phyloP scores from a whole-genome alignment of 257 asterid genomes.

The Eustoma russellianum region DNA sequence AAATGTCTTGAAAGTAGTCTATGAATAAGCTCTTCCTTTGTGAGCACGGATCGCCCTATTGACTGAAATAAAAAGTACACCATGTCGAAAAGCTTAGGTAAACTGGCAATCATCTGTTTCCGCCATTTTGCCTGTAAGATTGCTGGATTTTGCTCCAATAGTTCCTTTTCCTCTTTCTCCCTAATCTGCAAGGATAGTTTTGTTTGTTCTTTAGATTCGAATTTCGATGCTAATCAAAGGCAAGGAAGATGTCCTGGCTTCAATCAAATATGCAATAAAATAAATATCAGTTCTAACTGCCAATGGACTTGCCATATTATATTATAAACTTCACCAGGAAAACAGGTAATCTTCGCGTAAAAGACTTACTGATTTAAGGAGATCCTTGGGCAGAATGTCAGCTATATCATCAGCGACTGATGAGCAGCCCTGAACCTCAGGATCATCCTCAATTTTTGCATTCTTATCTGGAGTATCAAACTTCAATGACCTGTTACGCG shows the following conservation, averaged over 20 bases:
- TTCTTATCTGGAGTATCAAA: conserved; percentile 69
- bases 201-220: not conserved
- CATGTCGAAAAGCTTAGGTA: conserved; percentile 65
- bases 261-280: no score
- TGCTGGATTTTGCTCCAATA: conserved; percentile 64
- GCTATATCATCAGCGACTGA: conserved; percentile 29
- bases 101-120: conserved; percentile 44
- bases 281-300: no score
- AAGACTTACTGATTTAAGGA: conserved; percentile 54
- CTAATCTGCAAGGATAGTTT: conserved; percentile 37
- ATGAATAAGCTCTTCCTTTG: conserved; percentile 67
- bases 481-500: conserved; percentile 57
- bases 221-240: not conserved
- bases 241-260: not conserved
- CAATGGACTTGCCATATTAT: no score
- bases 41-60: conserved; percentile 51
- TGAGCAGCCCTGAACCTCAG: conserved; percentile 9
- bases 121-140: conserved; percentile 76
- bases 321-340: not conserved
- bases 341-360: not conserved
- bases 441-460: conserved; percentile 19
- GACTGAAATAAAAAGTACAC: conserved; percentile 53
- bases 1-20: conserved; percentile 34
- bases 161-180: conserved; percentile 51
- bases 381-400: conserved; percentile 49